These are phyloP conservation scores for Exophiala aquamarina DNA, from an alignment of 2,329 filamentous ascomycete species.

Conservation along the genomic window DNA sequence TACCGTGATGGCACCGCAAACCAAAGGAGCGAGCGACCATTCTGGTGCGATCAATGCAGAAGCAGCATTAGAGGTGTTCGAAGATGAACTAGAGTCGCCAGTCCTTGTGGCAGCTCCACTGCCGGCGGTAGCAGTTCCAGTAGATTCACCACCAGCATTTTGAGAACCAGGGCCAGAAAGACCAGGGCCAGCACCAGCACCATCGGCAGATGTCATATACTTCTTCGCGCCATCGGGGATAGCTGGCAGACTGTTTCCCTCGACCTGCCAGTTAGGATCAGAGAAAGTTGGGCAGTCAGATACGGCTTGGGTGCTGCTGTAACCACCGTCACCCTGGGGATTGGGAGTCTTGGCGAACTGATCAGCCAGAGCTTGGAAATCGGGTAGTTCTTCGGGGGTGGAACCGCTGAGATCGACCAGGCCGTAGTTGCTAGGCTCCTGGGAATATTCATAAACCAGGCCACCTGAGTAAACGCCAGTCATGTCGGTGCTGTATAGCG, in stretches of 20 bases:
- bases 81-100: slow-evolving; percentile 32
- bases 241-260: slow-evolving; percentile 52
- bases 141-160: slow-evolving; percentile 51
- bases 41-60: slow-evolving; percentile 44
- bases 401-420: slow-evolving; percentile 66
- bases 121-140: slow-evolving; percentile 50
- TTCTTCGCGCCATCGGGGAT: slow-evolving; percentile 56
- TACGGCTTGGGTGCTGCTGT: slow-evolving; percentile 54
- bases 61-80: slow-evolving; percentile 42
- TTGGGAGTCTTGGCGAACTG: slow-evolving; percentile 50
- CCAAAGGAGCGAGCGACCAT: slow-evolving; percentile 50
- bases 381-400: slow-evolving; percentile 57
- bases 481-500: slow-evolving; percentile 84
- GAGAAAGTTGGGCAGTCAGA: slow-evolving; percentile 56
- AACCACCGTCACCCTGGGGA: slow-evolving; percentile 59
- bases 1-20: slow-evolving; percentile 53
- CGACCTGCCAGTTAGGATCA: slow-evolving; percentile 57
- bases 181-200: slow-evolving; percentile 58
- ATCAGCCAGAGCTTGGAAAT: slow-evolving; percentile 61
- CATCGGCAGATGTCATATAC: slow-evolving; percentile 60
- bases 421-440: slow-evolving; percentile 77
- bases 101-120: slow-evolving; percentile 40
- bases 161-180: slow-evolving; percentile 58
- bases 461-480: slow-evolving; percentile 89
- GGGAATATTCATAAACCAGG: slow-evolving; percentile 91